phyloP scores from a whole-genome alignment of 2,329 filamentous ascomycete species.

The Penicillium glabrum region DNA sequence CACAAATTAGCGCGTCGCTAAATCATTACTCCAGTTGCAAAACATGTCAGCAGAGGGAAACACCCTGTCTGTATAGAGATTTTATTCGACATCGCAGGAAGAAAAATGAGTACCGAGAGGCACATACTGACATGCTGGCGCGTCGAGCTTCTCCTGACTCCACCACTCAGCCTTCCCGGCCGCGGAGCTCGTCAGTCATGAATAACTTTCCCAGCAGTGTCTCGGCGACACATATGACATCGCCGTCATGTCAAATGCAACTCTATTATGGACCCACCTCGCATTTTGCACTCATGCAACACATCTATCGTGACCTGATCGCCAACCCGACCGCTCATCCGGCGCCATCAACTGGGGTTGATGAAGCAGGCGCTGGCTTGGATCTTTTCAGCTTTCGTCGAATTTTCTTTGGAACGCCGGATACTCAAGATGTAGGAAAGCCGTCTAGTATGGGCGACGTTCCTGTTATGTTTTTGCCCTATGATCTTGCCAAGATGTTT shows the following conservation, averaged over 20 bases:
- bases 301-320: slow-evolving; percentile 37
- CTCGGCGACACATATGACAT: slow-evolving; percentile 48
- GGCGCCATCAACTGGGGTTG: slow-evolving; percentile 32
- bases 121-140: slow-evolving; percentile 12
- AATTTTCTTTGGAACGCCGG: slow-evolving; percentile 43
- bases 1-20: background rate
- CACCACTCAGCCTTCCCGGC: slow-evolving; percentile 11
- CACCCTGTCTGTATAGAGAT: slow-evolving; percentile 38
- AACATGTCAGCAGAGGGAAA: slow-evolving; percentile 35
- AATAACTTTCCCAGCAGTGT: slow-evolving; percentile 43
- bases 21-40: slow-evolving; percentile 27
- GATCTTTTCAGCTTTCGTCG: slow-evolving; percentile 40
- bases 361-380: slow-evolving; percentile 39
- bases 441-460: slow-evolving; percentile 22
- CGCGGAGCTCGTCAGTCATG: slow-evolving; percentile 21
- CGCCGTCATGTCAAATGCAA: slow-evolving; percentile 46
- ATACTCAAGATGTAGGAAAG: slow-evolving; percentile 31
- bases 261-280: slow-evolving; percentile 51
- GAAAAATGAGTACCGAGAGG: slow-evolving; percentile 25
- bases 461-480: slow-evolving; percentile 40
- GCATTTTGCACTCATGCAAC: slow-evolving; percentile 47
- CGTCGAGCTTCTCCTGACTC: slow-evolving; percentile 15
- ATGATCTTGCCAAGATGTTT: slow-evolving; percentile 38
- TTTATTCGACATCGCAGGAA: slow-evolving; percentile 37
- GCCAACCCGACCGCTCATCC: slow-evolving; percentile 17